These are phyloP conservation scores for Fusarium sp. DNA, from an alignment of 2,329 filamentous ascomycete genomes.

Conservation along the genomic window DNA sequence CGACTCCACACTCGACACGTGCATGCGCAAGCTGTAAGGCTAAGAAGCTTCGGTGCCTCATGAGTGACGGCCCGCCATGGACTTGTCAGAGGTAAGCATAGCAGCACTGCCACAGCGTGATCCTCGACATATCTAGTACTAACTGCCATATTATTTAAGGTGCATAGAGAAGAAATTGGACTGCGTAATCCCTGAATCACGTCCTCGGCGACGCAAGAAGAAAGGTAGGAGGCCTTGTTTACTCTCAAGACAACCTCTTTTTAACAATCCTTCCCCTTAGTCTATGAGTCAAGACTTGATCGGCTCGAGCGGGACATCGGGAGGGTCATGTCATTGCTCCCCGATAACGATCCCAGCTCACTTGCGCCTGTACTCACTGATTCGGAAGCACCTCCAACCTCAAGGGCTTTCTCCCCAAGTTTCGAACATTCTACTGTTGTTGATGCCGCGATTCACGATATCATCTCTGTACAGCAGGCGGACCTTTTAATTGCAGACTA, in stretches of 20 bases:
- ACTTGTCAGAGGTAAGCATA: background rate
- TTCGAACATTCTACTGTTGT: background rate
- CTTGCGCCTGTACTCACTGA: background rate
- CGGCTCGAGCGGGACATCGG: background rate
- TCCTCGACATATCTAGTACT: fast-evolving
- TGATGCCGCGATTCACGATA: background rate
- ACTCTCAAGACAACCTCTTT: fast-evolving
- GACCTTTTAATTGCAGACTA: background rate
- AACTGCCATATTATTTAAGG: background rate
- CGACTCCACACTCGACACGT: background rate
- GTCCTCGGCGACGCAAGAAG: background rate
- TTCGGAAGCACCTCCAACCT: background rate
- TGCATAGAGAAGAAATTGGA: background rate
- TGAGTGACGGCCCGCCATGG: background rate
- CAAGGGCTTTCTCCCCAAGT: background rate
- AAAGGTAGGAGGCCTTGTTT: background rate
- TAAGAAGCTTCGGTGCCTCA: background rate
- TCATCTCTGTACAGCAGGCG: background rate
- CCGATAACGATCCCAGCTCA: background rate
- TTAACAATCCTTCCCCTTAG: background rate
- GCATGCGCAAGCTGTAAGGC: background rate
- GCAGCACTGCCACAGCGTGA: background rate
- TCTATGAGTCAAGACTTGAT: background rate
- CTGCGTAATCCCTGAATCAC: background rate
- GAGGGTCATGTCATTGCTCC: background rate